Percentiles rank a stretch among this genome's conserved stretches.
phyloP scores from a whole-genome alignment of 2,329 filamentous ascomycete genomes.

The Ascochyta rabiei region DNA sequence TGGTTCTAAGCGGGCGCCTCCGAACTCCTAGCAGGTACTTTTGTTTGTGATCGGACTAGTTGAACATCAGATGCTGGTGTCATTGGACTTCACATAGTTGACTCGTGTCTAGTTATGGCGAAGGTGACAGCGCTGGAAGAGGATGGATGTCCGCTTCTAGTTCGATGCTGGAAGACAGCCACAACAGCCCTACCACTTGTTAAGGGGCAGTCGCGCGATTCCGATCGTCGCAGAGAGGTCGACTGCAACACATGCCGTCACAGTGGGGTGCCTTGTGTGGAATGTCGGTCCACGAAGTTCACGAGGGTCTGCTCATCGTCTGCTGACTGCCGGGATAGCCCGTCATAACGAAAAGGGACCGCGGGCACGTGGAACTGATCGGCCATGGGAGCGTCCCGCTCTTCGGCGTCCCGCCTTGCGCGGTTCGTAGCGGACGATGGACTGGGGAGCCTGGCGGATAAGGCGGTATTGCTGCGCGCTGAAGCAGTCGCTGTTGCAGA shows the following conservation, averaged over 20 bases:
- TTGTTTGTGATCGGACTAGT: background rate
- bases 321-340: slow-evolving; percentile 20
- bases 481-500: slow-evolving; percentile 15
- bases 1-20: background rate
- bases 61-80: slow-evolving; percentile 7
- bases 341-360: slow-evolving; percentile 16
- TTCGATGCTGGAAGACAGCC: background rate
- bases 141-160: slow-evolving; percentile 5
- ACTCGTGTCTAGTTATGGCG: background rate
- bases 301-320: slow-evolving; percentile 18
- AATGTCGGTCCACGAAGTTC: slow-evolving; percentile 6
- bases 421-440: slow-evolving; percentile 10
- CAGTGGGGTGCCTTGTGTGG: slow-evolving; percentile 6
- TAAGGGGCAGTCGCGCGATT: slow-evolving; percentile 2
- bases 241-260: slow-evolving; percentile 27
- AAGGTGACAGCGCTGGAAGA: slow-evolving; percentile 1
- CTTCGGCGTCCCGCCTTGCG: slow-evolving; percentile 14
- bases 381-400: slow-evolving; percentile 22
- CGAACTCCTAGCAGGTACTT: background rate
- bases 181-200: slow-evolving; percentile 5
- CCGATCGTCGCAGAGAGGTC: slow-evolving; percentile 8
- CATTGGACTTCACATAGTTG: background rate
- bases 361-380: slow-evolving; percentile 29
- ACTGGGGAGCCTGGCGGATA: slow-evolving; percentile 20
- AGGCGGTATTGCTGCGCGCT: slow-evolving; percentile 19